Percentiles rank a stretch among this genome's conserved stretches.
phyloP scores from a whole-genome alignment of 306 rosid species.

The Erythrophleum fordii region DNA sequence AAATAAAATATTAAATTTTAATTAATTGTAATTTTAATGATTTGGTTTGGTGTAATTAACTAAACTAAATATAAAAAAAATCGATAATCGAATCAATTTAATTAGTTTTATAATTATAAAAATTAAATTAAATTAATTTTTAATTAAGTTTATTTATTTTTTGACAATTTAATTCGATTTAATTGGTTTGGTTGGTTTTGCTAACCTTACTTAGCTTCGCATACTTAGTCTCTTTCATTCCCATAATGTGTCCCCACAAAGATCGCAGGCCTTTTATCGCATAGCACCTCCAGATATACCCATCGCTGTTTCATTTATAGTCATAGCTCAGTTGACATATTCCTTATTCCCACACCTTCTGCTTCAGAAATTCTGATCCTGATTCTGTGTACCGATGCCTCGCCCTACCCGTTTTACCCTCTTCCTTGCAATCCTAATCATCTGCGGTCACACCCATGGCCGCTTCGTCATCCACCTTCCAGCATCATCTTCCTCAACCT shows the following conservation, averaged over 20 bases:
- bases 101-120: too few species aligned
- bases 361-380: not conserved
- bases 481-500: not conserved
- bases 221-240: not conserved
- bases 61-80: too few species aligned
- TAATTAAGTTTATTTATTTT: too few species aligned
- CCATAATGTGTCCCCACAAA: not conserved
- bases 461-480: constrained; percentile 30
- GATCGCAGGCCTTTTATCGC: not conserved
- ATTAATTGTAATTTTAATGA: too few species aligned
- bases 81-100: too few species aligned
- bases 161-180: too few species aligned
- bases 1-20: too few species aligned
- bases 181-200: too few species aligned
- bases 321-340: not conserved
- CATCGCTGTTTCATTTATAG: not conserved
- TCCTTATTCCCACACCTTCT: not conserved
- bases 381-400: not conserved
- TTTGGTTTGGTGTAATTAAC: too few species aligned
- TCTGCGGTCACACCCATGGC: constrained; percentile 51
- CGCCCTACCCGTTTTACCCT: not conserved
- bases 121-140: too few species aligned
- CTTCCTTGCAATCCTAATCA: constrained; percentile 46
- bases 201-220: too few species aligned
- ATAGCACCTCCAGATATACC: not conserved